These are phyloP conservation scores for Colletotrichum lentis DNA, from an alignment of 2,329 filamentous ascomycete species.

Conservation along the genomic window DNA sequence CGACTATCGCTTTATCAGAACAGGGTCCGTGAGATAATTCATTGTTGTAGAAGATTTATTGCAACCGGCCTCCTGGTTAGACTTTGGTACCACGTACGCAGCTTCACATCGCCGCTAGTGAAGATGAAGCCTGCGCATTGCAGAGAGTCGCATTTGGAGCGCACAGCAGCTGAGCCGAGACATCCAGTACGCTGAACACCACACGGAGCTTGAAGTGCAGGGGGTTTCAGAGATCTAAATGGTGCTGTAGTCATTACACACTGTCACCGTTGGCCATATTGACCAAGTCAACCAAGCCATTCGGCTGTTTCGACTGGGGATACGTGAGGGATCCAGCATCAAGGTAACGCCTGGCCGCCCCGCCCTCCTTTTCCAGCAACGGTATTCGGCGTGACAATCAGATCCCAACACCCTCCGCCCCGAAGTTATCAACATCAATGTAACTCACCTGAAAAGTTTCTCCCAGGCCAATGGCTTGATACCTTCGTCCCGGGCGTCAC, in stretches of 20 bases:
- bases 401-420: neutral
- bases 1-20: neutral
- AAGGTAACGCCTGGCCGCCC: conserved; percentile 52
- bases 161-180: conserved; percentile 78
- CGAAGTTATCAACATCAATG: neutral
- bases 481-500: conserved; percentile 74
- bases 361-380: neutral
- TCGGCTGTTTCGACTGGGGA: conserved; percentile 71
- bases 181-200: conserved; percentile 56
- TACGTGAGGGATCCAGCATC: conserved; percentile 57
- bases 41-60: neutral
- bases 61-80: neutral
- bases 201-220: neutral
- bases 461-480: conserved; percentile 89
- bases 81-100: neutral
- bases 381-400: neutral
- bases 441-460: conserved; percentile 62
- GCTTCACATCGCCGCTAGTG: neutral
- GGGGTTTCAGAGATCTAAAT: neutral
- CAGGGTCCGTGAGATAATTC: neutral
- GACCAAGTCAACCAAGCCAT: conserved; percentile 72
- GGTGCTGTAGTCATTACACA: conserved; percentile 59
- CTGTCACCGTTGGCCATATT: conserved; percentile 68
- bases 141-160: conserved; percentile 66
- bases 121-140: conserved; percentile 8